Base-by-base conservation (phyloP, 1,284 basidiomycete genomes). In the Inonotus obliquus region DNA sequence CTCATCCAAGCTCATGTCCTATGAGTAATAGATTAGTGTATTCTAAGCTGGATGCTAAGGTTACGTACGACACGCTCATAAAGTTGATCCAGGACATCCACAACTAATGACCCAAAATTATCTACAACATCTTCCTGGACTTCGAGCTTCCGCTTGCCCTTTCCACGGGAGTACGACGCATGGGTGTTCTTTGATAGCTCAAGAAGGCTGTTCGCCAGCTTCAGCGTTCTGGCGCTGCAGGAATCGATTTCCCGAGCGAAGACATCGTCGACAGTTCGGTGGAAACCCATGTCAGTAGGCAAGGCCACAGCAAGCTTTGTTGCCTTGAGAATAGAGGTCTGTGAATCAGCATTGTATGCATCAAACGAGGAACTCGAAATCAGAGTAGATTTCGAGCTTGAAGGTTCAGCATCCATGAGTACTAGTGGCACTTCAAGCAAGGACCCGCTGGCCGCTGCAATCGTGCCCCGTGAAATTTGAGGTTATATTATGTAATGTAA, bases 1-100 rank as follows among this genome's bases (percentile, higher is more conserved):
- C 64, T 91, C 84, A 69, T 98, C 95, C 41, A 98, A 73, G 65
- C 85, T 86, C 3, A 85, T 86, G 71, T 97, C 92, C 89, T 92
- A 44, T 17, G 62, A 44, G 32, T 57, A 25, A 64, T 27, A 54
- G 53, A 62, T 53, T 54, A 23, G 17, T 4, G 27, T 17, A 51
- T 51, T 32, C 27, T 11, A 23, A 25, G 10, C 1, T 38, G 7
- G 32, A 38, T 48, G 23, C 51, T 60, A n/a, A 45, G 4, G 57
- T 56, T 49, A 77, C 86, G 72, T 67, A 91, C 92, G 4, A 94
- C 90, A 60, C 85, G 81, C 73, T 98, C 96, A 60, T 97, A 75
- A 60, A 98, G 72, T 41, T 84, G 81, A 72, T 98, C 96, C 75
- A 97, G 84, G 0, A 85, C 77, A 70, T 96, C 92, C 17, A 93